phyloP scores from a whole-genome alignment of 495 filamentous ascomycete species.

The Clohesyomyces aquaticus region DNA sequence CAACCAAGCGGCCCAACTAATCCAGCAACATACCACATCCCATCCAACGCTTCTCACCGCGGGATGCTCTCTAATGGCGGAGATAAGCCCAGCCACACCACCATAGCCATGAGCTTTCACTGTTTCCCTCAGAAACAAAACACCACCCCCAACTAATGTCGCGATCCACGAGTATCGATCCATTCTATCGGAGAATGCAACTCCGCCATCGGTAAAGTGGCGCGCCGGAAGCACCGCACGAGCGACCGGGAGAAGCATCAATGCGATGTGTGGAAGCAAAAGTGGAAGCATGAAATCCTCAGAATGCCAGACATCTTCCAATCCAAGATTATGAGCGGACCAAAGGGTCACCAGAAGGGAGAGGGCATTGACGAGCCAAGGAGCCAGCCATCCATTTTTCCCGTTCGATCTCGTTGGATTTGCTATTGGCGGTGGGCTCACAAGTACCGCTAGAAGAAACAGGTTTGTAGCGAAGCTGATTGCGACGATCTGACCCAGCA shows the following conservation, averaged over 20 bases:
- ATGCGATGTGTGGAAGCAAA: slow-evolving; percentile 31
- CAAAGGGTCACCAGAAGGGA: slow-evolving; percentile 16
- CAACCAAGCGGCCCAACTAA: slow-evolving; percentile 36
- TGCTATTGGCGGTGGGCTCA: slow-evolving; percentile 22
- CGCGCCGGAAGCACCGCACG: slow-evolving; percentile 23
- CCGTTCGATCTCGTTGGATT: slow-evolving; percentile 1
- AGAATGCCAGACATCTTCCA: slow-evolving; percentile 20
- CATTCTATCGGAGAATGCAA: slow-evolving; percentile 4
- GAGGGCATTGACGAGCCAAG: slow-evolving; percentile 24
- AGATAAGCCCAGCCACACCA: slow-evolving; percentile 9
- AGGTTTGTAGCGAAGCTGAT: slow-evolving; percentile 47
- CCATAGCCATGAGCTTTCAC: slow-evolving; percentile 18
- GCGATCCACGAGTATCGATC: slow-evolving; percentile 22
- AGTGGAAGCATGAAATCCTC: slow-evolving; percentile 30
- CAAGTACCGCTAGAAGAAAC: slow-evolving; percentile 41
- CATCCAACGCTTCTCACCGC: slow-evolving; percentile 44
- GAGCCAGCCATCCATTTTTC: slow-evolving; percentile 19
- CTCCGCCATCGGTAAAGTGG: slow-evolving; percentile 12
- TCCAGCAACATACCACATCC: slow-evolving; percentile 40
- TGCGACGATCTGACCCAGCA: slow-evolving; percentile 44
- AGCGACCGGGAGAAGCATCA: slow-evolving; percentile 30
- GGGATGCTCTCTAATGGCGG: slow-evolving; percentile 39
- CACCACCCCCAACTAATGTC: slow-evolving; percentile 9
- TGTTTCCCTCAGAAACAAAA: slow-evolving; percentile 12
- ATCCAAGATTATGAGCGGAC: slow-evolving; percentile 18